Evolutionary conservation across 805 yeast genomes (phyloP).

Genomic region (Saccharomycopsis vini): DNA sequence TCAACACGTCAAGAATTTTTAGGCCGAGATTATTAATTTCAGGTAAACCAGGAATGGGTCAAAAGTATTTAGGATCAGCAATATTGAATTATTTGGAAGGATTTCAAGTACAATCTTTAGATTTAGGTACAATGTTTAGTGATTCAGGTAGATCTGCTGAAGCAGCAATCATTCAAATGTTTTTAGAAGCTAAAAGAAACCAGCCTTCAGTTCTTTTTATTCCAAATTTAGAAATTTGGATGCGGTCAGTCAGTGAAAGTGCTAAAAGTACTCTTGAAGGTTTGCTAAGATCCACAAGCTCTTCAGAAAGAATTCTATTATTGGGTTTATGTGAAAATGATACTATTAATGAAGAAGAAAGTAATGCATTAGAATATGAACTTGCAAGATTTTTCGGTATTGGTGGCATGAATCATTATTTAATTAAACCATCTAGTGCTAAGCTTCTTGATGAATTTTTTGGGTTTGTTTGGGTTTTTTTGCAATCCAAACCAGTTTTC

Average conservation of each 20-base stretch:
- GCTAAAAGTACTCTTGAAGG: constrained; percentile 67
- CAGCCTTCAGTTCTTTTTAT: constrained; percentile 79
- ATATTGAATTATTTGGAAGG: constrained; percentile 79
- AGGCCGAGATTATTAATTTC: constrained; percentile 71
- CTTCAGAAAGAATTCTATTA: constrained; percentile 65
- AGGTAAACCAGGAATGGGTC: constrained; percentile 79
- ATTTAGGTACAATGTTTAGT: constrained; percentile 64
- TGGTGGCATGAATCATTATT: constrained; percentile 34
- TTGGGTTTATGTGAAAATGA: constrained; percentile 58
- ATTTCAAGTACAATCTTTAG: constrained; percentile 78
- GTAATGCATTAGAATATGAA: background rate
- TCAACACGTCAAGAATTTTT: constrained; percentile 56
- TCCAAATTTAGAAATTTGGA: constrained; percentile 78
- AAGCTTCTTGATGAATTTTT: constrained; percentile 53
- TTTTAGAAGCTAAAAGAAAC: constrained; percentile 81
- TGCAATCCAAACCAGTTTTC: constrained; percentile 67
- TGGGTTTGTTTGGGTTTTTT: constrained; percentile 39
- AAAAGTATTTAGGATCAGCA: constrained; percentile 76
- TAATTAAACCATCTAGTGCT: constrained; percentile 34
- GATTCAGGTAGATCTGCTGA: constrained; percentile 80
- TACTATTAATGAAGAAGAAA: constrained; percentile 30
- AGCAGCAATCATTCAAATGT: constrained; percentile 70
- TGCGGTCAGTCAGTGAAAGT: constrained; percentile 52
- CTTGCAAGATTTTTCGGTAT: constrained; percentile 50
- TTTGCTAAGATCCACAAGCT: constrained; percentile 54